phyloP scores from a whole-genome alignment of 2,329 filamentous ascomycete species.

The Alternaria sp. region DNA sequence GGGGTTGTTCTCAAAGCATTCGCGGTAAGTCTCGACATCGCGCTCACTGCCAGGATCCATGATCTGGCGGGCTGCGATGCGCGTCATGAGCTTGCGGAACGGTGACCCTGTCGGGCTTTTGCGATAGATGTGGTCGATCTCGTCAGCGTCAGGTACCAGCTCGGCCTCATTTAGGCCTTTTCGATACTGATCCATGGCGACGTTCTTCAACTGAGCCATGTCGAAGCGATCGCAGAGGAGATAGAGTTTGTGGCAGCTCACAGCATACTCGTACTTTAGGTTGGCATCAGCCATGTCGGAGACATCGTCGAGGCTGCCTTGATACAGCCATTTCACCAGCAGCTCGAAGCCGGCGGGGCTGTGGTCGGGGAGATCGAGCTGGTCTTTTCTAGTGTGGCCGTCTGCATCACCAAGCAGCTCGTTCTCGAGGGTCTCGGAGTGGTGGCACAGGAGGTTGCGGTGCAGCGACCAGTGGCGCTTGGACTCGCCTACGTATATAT shows the following conservation, averaged over 20 bases:
- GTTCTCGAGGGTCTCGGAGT: constrained; percentile 57
- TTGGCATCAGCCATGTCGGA: constrained; percentile 55
- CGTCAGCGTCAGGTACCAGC: constrained; percentile 63
- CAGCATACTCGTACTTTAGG: constrained; percentile 64
- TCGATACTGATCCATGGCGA: constrained; percentile 64
- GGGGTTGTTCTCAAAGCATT: constrained; percentile 59
- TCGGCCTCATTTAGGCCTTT: constrained; percentile 60
- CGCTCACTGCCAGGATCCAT: constrained; percentile 64
- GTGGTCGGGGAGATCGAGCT: constrained; percentile 59
- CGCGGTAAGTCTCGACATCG: constrained; percentile 60
- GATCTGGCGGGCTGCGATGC: constrained; percentile 65
- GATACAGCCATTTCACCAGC: constrained; percentile 66
- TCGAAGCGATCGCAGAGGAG: constrained; percentile 62
- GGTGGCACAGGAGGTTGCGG: constrained; percentile 62
- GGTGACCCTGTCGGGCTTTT: constrained; percentile 56
- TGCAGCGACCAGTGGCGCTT: constrained; percentile 62
- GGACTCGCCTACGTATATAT: constrained; percentile 60
- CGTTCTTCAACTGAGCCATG: constrained; percentile 61
- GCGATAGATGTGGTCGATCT: constrained; percentile 64
- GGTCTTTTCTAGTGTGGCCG: constrained; percentile 45
- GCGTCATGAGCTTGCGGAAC: constrained; percentile 61
- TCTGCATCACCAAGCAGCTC: constrained; percentile 52
- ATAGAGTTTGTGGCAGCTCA: constrained; percentile 63
- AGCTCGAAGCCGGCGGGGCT: constrained; percentile 63
- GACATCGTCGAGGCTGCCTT: constrained; percentile 62